Evolutionary conservation across 805 yeast species (phyloP).

Genomic region (Barnettozyma salicaria): DNA sequence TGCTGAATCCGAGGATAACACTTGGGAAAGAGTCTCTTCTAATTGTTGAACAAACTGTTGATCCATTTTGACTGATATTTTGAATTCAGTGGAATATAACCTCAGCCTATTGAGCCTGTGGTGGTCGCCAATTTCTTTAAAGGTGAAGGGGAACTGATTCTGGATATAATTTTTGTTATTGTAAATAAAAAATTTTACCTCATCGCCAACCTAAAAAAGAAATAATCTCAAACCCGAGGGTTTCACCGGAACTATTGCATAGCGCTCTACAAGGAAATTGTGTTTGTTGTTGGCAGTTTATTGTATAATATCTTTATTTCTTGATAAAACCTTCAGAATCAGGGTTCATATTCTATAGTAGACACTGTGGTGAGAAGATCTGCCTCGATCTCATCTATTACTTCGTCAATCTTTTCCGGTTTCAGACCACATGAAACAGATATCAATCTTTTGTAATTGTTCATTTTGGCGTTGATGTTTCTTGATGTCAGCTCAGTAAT

Average conservation of each 20-base stretch:
- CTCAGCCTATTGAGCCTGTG: no score
- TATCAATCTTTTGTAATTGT: constrained; percentile 73
- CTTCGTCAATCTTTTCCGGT: constrained; percentile 72
- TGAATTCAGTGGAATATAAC: not conserved
- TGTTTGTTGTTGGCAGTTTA: no score
- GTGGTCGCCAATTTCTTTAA: no score
- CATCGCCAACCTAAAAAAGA: no score
- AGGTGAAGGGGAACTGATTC: no score
- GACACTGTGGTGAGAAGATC: constrained; percentile 27
- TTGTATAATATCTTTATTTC: no score
- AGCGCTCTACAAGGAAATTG: no score
- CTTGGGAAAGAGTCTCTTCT: constrained; percentile 73
- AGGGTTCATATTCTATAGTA: constrained; percentile 1
- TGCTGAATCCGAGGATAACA: constrained; percentile 74
- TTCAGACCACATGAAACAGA: constrained; percentile 72
- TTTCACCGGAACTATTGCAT: no score
- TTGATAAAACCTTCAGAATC: no score
- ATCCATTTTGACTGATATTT: constrained; percentile 32
- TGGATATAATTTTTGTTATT: no score
- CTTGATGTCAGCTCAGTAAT: constrained; percentile 43
- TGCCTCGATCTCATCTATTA: constrained; percentile 70
- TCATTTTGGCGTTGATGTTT: constrained; percentile 51
- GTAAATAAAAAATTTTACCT: no score
- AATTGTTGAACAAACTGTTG: constrained; percentile 60
- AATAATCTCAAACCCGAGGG: not conserved